Percentiles rank a stretch among this genome's conserved stretches.
phyloP scores from a whole-genome alignment of 1,284 basidiomycete species.

The Trichosporon coremiiforme region DNA sequence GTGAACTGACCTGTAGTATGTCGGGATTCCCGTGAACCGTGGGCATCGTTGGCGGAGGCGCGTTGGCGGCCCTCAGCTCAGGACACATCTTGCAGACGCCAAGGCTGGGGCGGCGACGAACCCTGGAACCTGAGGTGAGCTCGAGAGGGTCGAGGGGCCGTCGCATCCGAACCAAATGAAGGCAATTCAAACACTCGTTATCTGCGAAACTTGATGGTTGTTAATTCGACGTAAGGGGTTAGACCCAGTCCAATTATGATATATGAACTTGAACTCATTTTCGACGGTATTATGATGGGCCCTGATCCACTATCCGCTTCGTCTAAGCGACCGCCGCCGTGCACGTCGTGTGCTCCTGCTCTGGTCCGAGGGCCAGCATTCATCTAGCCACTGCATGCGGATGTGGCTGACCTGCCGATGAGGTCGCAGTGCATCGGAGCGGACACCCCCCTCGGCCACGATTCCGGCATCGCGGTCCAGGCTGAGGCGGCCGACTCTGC shows the following conservation, averaged over 20 bases:
- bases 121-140: not conserved
- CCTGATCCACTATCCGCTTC: slow-evolving; percentile 1
- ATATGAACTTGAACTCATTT: not conserved
- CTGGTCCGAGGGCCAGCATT: not conserved
- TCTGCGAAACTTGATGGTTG: not conserved
- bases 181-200: not conserved
- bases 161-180: not conserved
- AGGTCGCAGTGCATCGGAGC: not conserved
- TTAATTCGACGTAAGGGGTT: slow-evolving; percentile 1
- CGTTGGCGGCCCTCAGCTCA: not conserved
- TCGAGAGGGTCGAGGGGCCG: not conserved
- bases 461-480: not conserved
- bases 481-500: not conserved
- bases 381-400: not conserved
- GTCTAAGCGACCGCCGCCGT: not conserved
- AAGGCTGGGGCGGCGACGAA: not conserved
- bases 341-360: not conserved
- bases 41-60: not conserved
- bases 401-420: not conserved
- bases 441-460: not conserved
- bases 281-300: not conserved
- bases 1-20: not conserved
- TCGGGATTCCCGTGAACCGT: not conserved
- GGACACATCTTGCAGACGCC: not conserved
- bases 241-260: not conserved